Base-by-base conservation (phyloP, 225 moss, liverwort and hornwort genomes). In the Straminergon stramineum region DNA sequence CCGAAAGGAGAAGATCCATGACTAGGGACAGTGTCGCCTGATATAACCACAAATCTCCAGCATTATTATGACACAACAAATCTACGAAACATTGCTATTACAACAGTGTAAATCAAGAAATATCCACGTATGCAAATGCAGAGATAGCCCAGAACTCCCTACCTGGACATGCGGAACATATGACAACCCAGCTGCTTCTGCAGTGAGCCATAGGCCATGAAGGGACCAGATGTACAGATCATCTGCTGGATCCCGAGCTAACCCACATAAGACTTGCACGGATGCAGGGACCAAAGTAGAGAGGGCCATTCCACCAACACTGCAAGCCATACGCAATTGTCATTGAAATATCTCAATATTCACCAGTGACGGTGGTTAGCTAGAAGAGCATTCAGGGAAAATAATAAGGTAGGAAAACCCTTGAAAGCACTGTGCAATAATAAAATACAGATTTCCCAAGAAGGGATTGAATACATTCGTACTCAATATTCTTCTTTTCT, bases 241-340 rank as follows among this genome's bases (percentile, higher is more conserved):
- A 87, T 97, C 97, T 90, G 93, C 93, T n/a, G 95, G 94, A 89
- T 99, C 97, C 89, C 92, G 96, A 21, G 97, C 97, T 91, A 97
- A 91, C 84, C 92, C 90, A 91, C 96, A 99, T 85, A 99, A 92
- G 75, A 95, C 92, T 90, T 96, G 99, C 76, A 99, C 99, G 26
- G 99, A 97, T 91, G 94, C 92, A 77, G 99, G 99, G n/a, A 99
- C 99, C 90, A 99, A 92, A 55, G 95, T 94, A 88, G 99, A 99
- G 75, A 97, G 92, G 39, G 99, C 97, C 97, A 99, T 99, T 86
- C 97, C 99, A 84, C 99, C 99, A 81, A 99, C 99, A 95, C 97
- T 97, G 94, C 85, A 92, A 58, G 37, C 78, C 89, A 87, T 41
- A 79, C 60, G 71, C 73, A 79, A 87, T 67, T 87, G 68, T 88